Conservation (phyloP, 371 early-diverging fungal genomes). For the Encephalitozoon cuniculi region DNA sequence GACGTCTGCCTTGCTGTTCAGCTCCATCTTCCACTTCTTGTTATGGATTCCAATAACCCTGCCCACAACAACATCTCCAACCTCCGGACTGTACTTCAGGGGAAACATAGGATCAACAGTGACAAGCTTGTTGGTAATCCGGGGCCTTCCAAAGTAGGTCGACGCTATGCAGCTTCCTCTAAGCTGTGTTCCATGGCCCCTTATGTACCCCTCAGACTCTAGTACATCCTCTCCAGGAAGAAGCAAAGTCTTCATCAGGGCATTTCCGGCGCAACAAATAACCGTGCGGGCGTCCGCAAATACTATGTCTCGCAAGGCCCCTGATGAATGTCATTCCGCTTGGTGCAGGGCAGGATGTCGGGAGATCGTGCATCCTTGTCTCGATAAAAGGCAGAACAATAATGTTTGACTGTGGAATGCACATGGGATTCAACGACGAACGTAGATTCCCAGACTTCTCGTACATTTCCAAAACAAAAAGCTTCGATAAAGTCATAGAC, state of each 20-base stretch:
- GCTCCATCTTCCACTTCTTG: conserved; percentile 92
- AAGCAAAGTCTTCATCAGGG: conserved; percentile 15
- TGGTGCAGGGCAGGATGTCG: conserved; percentile 76
- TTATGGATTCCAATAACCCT: conserved; percentile 74
- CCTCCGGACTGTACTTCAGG: conserved; percentile 71
- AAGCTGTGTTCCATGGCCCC: conserved; percentile 86
- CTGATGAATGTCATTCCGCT: conserved; percentile 59
- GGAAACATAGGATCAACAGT: conserved; percentile 74
- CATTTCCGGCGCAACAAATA: not conserved
- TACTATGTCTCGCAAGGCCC: not conserved
- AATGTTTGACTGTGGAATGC: conserved; percentile 90
- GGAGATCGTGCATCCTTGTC: conserved; percentile 77
- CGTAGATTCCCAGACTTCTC: conserved; percentile 92
- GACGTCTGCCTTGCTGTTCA: conserved; percentile 76
- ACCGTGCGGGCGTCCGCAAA: not conserved
- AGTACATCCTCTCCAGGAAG: conserved; percentile 57
- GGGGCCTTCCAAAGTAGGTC: conserved; percentile 77
- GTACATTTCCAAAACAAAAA: conserved; percentile 71
- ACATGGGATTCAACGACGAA: conserved; percentile 89
- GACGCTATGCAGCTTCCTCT: conserved; percentile 64
- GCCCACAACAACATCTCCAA: conserved; percentile 95
- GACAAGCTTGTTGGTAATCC: conserved; percentile 85
- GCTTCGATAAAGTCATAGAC: conserved; percentile 74
- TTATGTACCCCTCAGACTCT: conserved; percentile 55
- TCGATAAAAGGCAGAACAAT: conserved; percentile 75